A percentile compares a stretch with the other conserved stretches of the same genome.
Conservation (phyloP, 148 eudicot species). For the Vaccinium macrocarpon region DNA sequence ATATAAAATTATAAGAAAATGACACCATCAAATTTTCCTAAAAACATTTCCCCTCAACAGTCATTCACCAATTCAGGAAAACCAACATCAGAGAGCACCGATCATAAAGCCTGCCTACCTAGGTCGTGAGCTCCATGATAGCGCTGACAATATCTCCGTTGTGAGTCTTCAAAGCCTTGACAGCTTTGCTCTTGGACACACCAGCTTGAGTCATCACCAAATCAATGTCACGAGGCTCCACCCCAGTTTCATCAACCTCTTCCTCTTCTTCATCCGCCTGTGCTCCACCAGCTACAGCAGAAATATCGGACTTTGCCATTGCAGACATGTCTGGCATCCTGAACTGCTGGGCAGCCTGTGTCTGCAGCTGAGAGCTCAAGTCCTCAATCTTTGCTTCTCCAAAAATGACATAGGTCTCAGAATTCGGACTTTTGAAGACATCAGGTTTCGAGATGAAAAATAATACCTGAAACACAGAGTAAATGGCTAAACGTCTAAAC, state of each 20-base stretch:
- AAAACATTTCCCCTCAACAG: conserved; percentile 10
- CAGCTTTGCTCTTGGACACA: conserved; percentile 74
- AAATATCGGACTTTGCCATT: conserved; percentile 51
- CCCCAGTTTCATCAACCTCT: conserved; percentile 74
- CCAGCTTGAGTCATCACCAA: conserved; percentile 89
- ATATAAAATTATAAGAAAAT: conserved; percentile 4
- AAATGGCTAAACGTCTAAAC: background rate
- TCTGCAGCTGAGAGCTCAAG: conserved; percentile 86
- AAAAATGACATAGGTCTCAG: conserved; percentile 76
- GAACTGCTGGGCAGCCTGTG: conserved; percentile 91
- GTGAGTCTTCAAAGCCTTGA: conserved; percentile 71
- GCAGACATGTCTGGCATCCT: conserved; percentile 66
- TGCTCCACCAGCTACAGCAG: conserved; percentile 36
- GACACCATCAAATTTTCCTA: conserved; percentile 10
- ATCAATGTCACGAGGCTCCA: conserved; percentile 76
- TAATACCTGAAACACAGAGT: conserved; percentile 41
- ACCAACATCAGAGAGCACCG: background rate
- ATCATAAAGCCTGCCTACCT: conserved; percentile 22
- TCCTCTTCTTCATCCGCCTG: conserved; percentile 70
- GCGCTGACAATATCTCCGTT: conserved; percentile 83
- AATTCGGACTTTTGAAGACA: conserved; percentile 81
- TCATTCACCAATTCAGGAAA: background rate
- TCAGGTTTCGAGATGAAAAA: conserved; percentile 82
- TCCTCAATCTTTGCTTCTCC: conserved; percentile 93
- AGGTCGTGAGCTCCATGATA: conserved; percentile 82